Base-by-base conservation (phyloP, 805 yeast species). In the Cyberlindnera subsufficiens region DNA sequence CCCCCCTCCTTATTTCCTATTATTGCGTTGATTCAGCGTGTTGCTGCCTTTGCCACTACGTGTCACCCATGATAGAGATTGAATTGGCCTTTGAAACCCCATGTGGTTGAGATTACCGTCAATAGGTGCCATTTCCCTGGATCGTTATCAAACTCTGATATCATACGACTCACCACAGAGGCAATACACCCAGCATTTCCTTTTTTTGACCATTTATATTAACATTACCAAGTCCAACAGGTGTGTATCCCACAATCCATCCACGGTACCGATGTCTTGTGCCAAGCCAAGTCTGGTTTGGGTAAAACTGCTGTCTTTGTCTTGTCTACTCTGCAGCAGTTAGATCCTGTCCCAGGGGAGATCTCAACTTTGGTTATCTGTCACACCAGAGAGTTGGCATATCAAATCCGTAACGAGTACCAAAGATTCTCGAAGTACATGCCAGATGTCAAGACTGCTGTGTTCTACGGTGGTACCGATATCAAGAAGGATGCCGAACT, bases 231-330 rank as follows among this genome's bases (percentile, higher is more conserved):
- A 22, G 99, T 91, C 54, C 99, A 91, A 74, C 99, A 91, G 74
- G 91, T 88, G 56, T 87, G 96, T 69, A 93, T 91, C 61, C 99
- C 99, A 42, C 98, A 93, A 72, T 86, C 97, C 44, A 88, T 91
- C 62, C 84, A 91, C 57, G 99, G 98, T 63, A 91, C 96, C 49
- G 99, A 91, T 64, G 98, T 91, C 46, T 72, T 91, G 55, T 93
- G 99, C 74, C 99, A 91, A 76, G 99, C 99, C 68, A 91, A 93
- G 74, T 93, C 99, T 37, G 99, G 99, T 85, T 77, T 93, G 56
- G 99, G 99, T 82, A 91, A 91, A 68, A 91, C 99, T 46, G 99
- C 99, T 37, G 98, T 91, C 44, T 91, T 91, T 58, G 98, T 91
- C 47, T 76, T 91, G 59, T 86, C 96, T 20, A 91, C 99, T 49